phyloP scores from a whole-genome alignment of 805 yeast species.

The Kregervanrija fluxuum region DNA sequence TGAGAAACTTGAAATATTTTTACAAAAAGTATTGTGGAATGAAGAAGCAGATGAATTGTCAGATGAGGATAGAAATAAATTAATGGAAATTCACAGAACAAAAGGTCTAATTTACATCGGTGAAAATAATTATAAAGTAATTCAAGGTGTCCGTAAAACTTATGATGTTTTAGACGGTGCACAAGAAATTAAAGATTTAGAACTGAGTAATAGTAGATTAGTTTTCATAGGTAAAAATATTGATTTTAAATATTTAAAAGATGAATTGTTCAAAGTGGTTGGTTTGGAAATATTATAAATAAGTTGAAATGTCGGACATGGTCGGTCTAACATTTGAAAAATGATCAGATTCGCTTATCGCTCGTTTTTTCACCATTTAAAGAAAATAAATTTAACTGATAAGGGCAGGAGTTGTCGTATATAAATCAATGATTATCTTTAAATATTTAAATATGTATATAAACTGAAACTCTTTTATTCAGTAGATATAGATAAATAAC shows the following conservation, averaged over 20 bases:
- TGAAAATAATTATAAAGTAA: constrained; percentile 39
- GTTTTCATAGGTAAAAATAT: constrained; percentile 28
- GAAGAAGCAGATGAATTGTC: constrained; percentile 35
- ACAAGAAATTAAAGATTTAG: constrained; percentile 10
- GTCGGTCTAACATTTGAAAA: no score
- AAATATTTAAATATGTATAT: no score
- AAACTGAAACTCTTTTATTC: no score
- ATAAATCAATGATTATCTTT: no score
- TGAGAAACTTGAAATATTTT: constrained; percentile 45
- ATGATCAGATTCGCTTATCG: no score
- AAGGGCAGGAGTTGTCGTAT: no score
- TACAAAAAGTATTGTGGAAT: constrained; percentile 78
- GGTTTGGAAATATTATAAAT: no score
- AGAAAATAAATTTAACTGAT: no score
- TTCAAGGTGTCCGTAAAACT: constrained; percentile 92
- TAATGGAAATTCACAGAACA: constrained; percentile 67
- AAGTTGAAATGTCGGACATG: no score
- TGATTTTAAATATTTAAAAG: constrained; percentile 5
- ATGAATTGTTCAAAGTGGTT: constrained; percentile 3
- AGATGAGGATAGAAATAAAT: constrained; percentile 23
- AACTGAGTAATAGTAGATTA: constrained; percentile 14
- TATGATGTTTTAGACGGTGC: constrained; percentile 63
- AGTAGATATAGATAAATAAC: no score
- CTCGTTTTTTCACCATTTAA: no score
- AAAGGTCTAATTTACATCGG: constrained; percentile 62